Percentiles rank a stretch among this genome's conserved stretches.
These are phyloP conservation scores for Talaromyces nanjingensis DNA, from an alignment of 495 filamentous ascomycete genomes.

Conservation along the genomic window DNA sequence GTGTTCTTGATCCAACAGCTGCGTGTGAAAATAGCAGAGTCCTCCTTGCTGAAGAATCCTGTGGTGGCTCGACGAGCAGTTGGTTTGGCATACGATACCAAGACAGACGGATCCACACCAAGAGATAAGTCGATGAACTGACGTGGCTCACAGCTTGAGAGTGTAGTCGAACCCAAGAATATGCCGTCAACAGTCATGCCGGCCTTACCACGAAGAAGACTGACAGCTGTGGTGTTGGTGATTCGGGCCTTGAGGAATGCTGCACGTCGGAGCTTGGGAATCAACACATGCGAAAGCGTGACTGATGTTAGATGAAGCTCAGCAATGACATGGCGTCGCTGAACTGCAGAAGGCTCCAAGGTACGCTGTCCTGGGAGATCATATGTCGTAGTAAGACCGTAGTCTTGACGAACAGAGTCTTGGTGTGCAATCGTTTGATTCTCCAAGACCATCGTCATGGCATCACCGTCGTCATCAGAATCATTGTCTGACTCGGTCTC, in stretches of 20 bases:
- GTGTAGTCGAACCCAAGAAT: constrained; percentile 54
- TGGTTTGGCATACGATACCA: constrained; percentile 56
- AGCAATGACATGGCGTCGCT: constrained; percentile 37
- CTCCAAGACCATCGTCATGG: constrained; percentile 1
- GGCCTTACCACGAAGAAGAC: constrained; percentile 51
- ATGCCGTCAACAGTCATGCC: constrained; percentile 63
- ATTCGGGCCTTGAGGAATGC: constrained; percentile 62
- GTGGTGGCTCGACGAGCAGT: constrained; percentile 45
- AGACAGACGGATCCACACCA: constrained; percentile 58
- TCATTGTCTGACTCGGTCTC: background rate
- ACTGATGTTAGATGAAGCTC: constrained; percentile 30
- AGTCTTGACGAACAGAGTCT: constrained; percentile 28
- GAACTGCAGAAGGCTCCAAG: constrained; percentile 29
- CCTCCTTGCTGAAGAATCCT: constrained; percentile 51
- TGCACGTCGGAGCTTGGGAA: constrained; percentile 59
- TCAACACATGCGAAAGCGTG: constrained; percentile 42
- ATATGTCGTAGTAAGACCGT: constrained; percentile 57
- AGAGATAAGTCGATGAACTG: constrained; percentile 54
- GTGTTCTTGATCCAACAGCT: constrained; percentile 53
- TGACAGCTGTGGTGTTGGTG: constrained; percentile 50
- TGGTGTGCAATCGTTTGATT: constrained; percentile 16
- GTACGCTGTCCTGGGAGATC: constrained; percentile 49
- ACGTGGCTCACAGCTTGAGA: constrained; percentile 54
- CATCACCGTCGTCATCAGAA: constrained; percentile 1
- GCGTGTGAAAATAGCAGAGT: constrained; percentile 50